Percentiles rank a stretch among this genome's conserved stretches.
Conservation (phyloP, 768 basidiomycete genomes). For the Pulveroboletus sp. region DNA sequence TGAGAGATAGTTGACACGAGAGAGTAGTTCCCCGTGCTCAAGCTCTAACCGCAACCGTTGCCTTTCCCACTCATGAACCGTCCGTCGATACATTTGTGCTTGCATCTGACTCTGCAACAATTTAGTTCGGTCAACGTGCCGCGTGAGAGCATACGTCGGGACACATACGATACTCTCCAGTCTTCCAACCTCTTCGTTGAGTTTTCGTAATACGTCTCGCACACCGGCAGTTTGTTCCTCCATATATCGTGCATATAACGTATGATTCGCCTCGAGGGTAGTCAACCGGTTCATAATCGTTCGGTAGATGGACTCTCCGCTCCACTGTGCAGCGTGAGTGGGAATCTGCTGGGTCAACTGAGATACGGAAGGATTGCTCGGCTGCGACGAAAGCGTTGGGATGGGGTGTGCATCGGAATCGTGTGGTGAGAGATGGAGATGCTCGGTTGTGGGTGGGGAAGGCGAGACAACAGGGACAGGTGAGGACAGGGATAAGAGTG, state of each 20-base stretch:
- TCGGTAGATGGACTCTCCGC: constrained; percentile 91
- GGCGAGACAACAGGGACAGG: constrained; percentile 2
- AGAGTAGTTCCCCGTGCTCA: constrained; percentile 68
- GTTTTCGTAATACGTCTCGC: constrained; percentile 65
- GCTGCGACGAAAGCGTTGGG: constrained; percentile 3
- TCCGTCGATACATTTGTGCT: constrained; percentile 60
- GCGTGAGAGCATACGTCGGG: neutral
- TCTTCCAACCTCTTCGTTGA: constrained; percentile 78
- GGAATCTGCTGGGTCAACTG: constrained; percentile 3
- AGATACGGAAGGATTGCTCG: constrained; percentile 1
- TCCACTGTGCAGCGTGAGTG: constrained; percentile 14
- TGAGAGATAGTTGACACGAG: constrained; percentile 69
- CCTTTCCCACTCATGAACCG: constrained; percentile 64
- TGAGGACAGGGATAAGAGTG: constrained; percentile 9
- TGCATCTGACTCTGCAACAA: constrained; percentile 65
- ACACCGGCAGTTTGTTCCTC: constrained; percentile 84
- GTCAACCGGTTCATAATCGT: constrained; percentile 93
- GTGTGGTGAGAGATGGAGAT: neutral
- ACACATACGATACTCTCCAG: constrained; percentile 71
- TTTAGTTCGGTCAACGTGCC: neutral
- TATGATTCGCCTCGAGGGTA: constrained; percentile 83
- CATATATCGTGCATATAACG: constrained; percentile 79
- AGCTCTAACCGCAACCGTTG: constrained; percentile 64
- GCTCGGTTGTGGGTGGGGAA: constrained; percentile 1
- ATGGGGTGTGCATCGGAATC: constrained; percentile 4